Conservation (phyloP, 176 grass and related monocot genomes). For the Pharus latifolius region DNA sequence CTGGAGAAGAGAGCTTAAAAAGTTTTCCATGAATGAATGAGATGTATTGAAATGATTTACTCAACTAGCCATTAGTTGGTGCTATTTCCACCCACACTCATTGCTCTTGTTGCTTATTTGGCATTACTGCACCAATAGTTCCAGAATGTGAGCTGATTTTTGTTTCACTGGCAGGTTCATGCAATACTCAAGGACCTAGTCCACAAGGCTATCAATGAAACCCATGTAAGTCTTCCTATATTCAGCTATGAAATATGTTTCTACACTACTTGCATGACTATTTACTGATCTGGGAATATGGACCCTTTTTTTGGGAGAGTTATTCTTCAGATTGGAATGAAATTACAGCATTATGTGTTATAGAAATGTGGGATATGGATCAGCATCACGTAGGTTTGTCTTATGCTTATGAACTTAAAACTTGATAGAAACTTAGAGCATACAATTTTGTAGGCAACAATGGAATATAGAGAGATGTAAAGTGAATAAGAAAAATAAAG, state of each 20-base stretch:
- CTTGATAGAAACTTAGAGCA: not conserved
- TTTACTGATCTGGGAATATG: too few relatives aligned
- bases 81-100: too few relatives aligned
- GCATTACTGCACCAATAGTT: not conserved
- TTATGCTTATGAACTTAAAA: not conserved
- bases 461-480: not conserved
- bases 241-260: not conserved
- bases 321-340: not conserved
- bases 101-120: slow-evolving; percentile 7
- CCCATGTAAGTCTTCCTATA: slow-evolving; percentile 38
- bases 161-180: slow-evolving; percentile 63
- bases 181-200: slow-evolving; percentile 88
- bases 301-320: not conserved
- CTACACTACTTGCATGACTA: not conserved
- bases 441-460: not conserved
- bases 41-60: not conserved
- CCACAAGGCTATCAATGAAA: slow-evolving; percentile 92
- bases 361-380: not conserved
- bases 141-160: not conserved
- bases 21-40: too few relatives aligned
- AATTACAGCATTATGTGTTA: not conserved
- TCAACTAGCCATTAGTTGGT: not conserved
- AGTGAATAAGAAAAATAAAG: not conserved
- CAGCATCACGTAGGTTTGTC: not conserved
- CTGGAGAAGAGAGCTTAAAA: too few relatives aligned